A percentile compares a stretch with the other conserved stretches of the same genome.
Evolutionary conservation across 768 basidiomycete species (phyloP).

Genomic region (Mycena epipterygia): DNA sequence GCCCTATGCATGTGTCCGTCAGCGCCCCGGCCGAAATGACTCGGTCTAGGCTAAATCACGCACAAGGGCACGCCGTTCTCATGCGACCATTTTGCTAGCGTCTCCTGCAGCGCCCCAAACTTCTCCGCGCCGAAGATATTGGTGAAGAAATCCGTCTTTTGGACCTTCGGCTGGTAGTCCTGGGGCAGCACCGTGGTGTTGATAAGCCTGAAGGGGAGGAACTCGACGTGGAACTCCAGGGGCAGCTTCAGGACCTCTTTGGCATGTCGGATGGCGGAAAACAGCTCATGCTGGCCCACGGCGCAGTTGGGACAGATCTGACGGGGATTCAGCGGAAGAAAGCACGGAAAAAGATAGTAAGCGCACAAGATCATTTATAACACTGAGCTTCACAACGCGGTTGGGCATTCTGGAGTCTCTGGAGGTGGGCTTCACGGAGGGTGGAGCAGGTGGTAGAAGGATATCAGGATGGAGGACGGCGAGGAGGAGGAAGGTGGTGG

Average conservation of each 20-base stretch:
- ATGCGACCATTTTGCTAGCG: constrained; percentile 65
- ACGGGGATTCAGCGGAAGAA: constrained; percentile 13
- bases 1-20: constrained; percentile 51
- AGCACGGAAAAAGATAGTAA: constrained; percentile 9
- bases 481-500: background rate
- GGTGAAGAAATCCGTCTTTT: constrained; percentile 57
- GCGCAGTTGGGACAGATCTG: constrained; percentile 68
- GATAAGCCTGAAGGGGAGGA: constrained; percentile 66
- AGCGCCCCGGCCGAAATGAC: background rate
- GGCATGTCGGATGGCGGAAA: constrained; percentile 63
- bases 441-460: constrained; percentile 17
- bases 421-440: constrained; percentile 28
- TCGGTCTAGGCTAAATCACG: too few species aligned
- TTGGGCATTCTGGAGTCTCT: constrained; percentile 50
- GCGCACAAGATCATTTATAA: constrained; percentile 65
- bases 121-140: constrained; percentile 68
- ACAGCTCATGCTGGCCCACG: constrained; percentile 65
- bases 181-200: constrained; percentile 52
- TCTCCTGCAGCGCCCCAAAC: constrained; percentile 54
- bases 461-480: constrained; percentile 16
- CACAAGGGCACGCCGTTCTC: constrained; percentile 73
- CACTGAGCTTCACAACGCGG: constrained; percentile 61
- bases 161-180: constrained; percentile 51
- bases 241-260: constrained; percentile 63
- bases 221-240: constrained; percentile 64